Base-by-base conservation (phyloP, 2,329 filamentous ascomycete species). In the Fusarium sp. region DNA sequence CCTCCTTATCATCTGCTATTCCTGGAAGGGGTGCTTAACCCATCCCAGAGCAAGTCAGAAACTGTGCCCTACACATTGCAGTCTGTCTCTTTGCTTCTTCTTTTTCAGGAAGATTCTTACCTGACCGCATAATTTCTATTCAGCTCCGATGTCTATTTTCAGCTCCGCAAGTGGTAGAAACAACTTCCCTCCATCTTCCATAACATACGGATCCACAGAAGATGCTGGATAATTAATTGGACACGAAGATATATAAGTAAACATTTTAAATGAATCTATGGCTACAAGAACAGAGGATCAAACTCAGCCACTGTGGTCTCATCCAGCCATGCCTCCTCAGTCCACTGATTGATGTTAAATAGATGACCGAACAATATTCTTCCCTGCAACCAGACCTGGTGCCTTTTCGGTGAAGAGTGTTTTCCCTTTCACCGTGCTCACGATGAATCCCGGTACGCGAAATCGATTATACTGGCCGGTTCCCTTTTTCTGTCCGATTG, bases 381-480 rank as follows among this genome's bases (percentile, higher is more conserved):
- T 17, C 16, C 49, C 61, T n/a, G 38, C 29, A 16, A 64, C 35
- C 22, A 64, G 16, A 9, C 61, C 61, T 17, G 27, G 53, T n/a
- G 36, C 61, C 27, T 64, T 64, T 10, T 64, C 61, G 8, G 29
- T 64, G 51, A 57, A 64, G 11, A 57, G 14, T 5, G 61, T 64
- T 29, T 27, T 57, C 49, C 61, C 61, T 36, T 64, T 64, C 9
- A 55, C 61, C 2, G 49, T 49, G 24, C 38, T 57, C 2, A 64
- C 61, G 14, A 64, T 17, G 16, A 64, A 46, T 24, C 61, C 24
- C 12, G 61, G 61, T 22, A 64, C 27, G 4, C 33, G 53, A 4
- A 64, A 14, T 38, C 51, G 33, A 6, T 35, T 42, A 31, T 42
- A 64, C 61, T 64, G 61, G 27, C 61, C 61, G 2, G 51, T 57